These are phyloP conservation scores for Pichia thaimueangensis DNA, from an alignment of 805 yeast species.

Conservation along the genomic window DNA sequence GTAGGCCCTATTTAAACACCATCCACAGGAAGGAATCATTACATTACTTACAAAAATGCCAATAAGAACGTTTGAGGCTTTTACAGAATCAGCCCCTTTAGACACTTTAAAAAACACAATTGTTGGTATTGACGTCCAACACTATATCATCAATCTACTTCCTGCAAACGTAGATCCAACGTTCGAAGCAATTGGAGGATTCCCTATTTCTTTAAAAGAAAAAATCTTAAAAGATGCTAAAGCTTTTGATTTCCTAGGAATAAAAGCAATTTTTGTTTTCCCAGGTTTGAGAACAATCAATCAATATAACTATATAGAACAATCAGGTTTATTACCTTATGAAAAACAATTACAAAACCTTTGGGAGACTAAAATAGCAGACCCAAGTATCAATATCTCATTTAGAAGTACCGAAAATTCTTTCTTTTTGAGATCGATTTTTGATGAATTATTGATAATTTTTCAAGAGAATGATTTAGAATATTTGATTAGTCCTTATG, in stretches of 20 bases:
- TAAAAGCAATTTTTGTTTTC: slow-evolving; percentile 77
- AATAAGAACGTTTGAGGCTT: slow-evolving; percentile 4
- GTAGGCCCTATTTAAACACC: no score
- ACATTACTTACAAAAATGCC: slow-evolving; percentile 2
- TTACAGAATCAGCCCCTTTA: slow-evolving; percentile 48
- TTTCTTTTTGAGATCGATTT: slow-evolving; percentile 42
- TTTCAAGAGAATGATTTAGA: slow-evolving; percentile 52
- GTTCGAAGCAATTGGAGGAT: slow-evolving; percentile 74
- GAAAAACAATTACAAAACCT: slow-evolving; percentile 40
- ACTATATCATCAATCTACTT: slow-evolving; percentile 60
- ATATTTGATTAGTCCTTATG: slow-evolving; percentile 75
- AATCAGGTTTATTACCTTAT: slow-evolving; percentile 25
- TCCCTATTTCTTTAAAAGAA: slow-evolving; percentile 55
- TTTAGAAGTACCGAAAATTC: slow-evolving; percentile 50
- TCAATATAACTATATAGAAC: slow-evolving; percentile 24
- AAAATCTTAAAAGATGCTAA: slow-evolving; percentile 57
- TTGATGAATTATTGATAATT: slow-evolving; percentile 49
- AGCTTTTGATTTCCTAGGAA: slow-evolving; percentile 50
- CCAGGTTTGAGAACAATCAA: slow-evolving; percentile 51
- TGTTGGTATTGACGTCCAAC: slow-evolving; percentile 79
- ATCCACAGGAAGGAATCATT: no score
- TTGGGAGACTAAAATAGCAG: slow-evolving; percentile 36
- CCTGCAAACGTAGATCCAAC: slow-evolving; percentile 61
- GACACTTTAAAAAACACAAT: slow-evolving; percentile 60
- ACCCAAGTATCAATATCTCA: slow-evolving; percentile 35